phyloP scores from a whole-genome alignment of 306 rosid species.

The Malus orientalis region DNA sequence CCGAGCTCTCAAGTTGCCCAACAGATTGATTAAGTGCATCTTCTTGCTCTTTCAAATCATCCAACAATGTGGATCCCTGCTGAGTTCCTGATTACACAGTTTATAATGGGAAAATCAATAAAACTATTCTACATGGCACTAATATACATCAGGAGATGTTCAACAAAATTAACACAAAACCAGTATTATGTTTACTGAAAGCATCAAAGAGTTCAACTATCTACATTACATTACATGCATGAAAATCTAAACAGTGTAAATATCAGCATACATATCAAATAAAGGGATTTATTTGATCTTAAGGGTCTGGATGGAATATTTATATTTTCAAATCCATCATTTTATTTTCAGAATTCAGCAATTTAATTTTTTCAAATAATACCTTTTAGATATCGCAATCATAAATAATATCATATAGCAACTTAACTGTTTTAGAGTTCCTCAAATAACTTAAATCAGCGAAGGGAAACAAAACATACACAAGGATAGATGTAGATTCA shows the following conservation, averaged over 20 bases:
- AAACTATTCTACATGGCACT: background rate
- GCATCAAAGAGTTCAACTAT: background rate
- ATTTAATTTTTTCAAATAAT: background rate
- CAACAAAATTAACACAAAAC: background rate
- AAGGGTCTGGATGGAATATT: background rate
- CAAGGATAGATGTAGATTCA: background rate
- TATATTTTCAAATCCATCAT: background rate
- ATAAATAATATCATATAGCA: background rate
- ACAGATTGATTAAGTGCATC: slow-evolving; percentile 46
- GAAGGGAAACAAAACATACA: background rate
- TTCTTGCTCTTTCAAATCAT: slow-evolving; percentile 67
- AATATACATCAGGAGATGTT: background rate
- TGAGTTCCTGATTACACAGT: slow-evolving; percentile 46
- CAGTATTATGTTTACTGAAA: background rate
- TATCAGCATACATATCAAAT: background rate
- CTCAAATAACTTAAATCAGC: background rate
- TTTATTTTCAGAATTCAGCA: too few species aligned
- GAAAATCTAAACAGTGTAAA: background rate
- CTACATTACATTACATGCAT: background rate
- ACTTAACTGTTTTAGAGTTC: background rate
- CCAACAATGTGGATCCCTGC: slow-evolving; percentile 45
- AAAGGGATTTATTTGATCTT: background rate
- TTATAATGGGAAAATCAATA: background rate
- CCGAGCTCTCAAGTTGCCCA: slow-evolving; percentile 50
- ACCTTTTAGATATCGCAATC: background rate